Conservation (phyloP, 805 yeast species). For the Wickerhamiella azyma region DNA sequence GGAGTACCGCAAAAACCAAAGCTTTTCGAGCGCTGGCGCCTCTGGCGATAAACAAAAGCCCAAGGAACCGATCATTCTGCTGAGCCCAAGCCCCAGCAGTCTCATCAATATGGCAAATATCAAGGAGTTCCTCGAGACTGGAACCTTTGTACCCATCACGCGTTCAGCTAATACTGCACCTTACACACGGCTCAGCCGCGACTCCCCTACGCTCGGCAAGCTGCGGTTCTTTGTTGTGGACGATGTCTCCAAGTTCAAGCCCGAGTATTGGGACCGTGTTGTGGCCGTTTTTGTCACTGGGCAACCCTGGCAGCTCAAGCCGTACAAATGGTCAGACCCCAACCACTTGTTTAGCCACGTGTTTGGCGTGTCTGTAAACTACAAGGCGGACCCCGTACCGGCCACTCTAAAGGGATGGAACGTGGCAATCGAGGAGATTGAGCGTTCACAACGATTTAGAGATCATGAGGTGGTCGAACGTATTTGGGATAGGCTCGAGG, state of each 20-base stretch:
- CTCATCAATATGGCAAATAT: slow-evolving; percentile 51
- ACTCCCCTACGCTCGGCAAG: slow-evolving; percentile 43
- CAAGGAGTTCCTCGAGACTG: slow-evolving; percentile 58
- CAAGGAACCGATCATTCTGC: slow-evolving; percentile 54
- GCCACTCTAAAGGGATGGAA: slow-evolving; percentile 73
- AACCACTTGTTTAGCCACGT: slow-evolving; percentile 66
- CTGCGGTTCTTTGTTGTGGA: slow-evolving; percentile 70
- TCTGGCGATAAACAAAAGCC: slow-evolving; percentile 14
- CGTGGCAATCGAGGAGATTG: slow-evolving; percentile 62
- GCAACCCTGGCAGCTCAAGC: slow-evolving; percentile 90
- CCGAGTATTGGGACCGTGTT: slow-evolving; percentile 96
- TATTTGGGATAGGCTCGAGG: slow-evolving; percentile 77
- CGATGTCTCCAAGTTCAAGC: slow-evolving; percentile 76
- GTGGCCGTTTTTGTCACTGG: slow-evolving; percentile 95
- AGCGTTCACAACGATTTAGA: slow-evolving; percentile 69
- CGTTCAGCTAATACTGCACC: slow-evolving; percentile 25
- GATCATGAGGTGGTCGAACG: slow-evolving; percentile 77
- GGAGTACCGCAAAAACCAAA: slow-evolving; percentile 12
- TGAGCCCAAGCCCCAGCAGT: slow-evolving; percentile 72
- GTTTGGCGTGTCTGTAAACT: slow-evolving; percentile 68
- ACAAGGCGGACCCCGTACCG: slow-evolving; percentile 70
- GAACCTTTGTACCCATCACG: slow-evolving; percentile 43
- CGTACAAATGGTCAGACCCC: slow-evolving; percentile 74
- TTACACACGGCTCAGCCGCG: slow-evolving; percentile 40
- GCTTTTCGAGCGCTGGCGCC: slow-evolving; percentile 3